Conservation (phyloP, 2,329 filamentous ascomycete genomes). For the Beauveria rudraprayagi region DNA sequence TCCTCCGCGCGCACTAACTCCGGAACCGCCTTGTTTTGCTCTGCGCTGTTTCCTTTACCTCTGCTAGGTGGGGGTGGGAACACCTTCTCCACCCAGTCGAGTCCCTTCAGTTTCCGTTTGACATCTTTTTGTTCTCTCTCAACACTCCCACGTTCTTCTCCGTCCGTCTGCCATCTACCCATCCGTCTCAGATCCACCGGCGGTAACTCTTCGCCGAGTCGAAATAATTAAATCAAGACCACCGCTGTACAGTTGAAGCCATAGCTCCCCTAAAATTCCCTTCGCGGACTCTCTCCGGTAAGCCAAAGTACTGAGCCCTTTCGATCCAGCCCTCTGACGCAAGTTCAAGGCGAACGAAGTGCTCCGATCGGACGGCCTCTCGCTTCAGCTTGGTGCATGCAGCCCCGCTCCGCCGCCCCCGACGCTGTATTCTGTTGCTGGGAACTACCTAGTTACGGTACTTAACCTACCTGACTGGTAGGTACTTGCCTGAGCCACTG, state of each 20-base stretch:
- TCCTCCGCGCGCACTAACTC: background rate
- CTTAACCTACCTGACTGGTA: too few species aligned
- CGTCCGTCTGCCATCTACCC: background rate
- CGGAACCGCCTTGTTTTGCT: background rate
- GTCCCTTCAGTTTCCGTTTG: background rate
- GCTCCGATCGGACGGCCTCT: slow-evolving; percentile 3
- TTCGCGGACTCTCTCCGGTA: background rate
- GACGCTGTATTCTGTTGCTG: too few species aligned
- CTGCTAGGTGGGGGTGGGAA: background rate
- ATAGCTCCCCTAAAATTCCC: too few species aligned
- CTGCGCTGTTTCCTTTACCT: background rate
- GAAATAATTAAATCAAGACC: background rate
- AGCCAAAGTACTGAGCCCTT: background rate
- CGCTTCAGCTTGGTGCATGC: background rate
- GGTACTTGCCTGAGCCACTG: background rate
- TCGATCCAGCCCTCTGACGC: background rate
- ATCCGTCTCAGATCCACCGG: background rate
- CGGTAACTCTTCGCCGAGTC: background rate
- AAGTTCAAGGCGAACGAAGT: background rate
- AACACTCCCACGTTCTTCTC: too few species aligned
- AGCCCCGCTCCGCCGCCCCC: background rate
- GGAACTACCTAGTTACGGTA: too few species aligned
- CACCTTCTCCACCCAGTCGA: background rate
- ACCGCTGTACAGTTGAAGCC: background rate
- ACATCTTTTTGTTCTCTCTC: background rate